Percentiles rank a stretch among this genome's conserved stretches.
Evolutionary conservation across 257 asterid genomes (phyloP).

Genomic region (Solanum sejunctum): DNA sequence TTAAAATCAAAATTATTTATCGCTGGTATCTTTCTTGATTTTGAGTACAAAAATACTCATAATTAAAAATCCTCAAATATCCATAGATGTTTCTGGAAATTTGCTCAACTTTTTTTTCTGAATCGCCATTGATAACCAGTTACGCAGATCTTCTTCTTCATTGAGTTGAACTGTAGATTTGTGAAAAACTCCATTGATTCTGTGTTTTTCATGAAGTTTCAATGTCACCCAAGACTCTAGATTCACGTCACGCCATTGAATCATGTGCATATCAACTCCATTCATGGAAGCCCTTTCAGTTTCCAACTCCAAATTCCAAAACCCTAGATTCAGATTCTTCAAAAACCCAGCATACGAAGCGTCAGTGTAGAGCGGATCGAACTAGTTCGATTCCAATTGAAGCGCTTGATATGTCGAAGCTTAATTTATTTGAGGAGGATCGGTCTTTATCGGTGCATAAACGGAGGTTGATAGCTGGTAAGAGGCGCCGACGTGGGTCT

Average conservation of each 20-base stretch:
- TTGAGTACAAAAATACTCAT: no score
- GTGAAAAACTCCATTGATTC: neutral
- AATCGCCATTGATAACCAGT: neutral
- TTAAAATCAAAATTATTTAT: no score
- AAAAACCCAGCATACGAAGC: conserved; percentile 41
- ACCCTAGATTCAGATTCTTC: conserved; percentile 44
- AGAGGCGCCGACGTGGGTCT: conserved; percentile 77
- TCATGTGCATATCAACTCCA: conserved; percentile 42
- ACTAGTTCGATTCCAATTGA: conserved; percentile 56
- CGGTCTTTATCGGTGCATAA: conserved; percentile 27
- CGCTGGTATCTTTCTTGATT: no score
- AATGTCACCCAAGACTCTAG: conserved; percentile 48
- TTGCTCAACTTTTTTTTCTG: no score
- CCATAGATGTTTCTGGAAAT: no score
- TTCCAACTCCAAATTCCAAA: conserved; percentile 25
- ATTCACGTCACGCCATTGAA: conserved; percentile 53
- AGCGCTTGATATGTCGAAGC: conserved; percentile 74
- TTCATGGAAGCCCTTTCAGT: conserved; percentile 39
- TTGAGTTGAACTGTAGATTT: neutral
- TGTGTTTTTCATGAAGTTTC: neutral
- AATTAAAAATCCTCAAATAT: no score
- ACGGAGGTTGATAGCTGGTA: conserved; percentile 54
- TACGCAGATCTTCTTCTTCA: neutral
- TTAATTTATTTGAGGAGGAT: conserved; percentile 74
- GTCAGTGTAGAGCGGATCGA: conserved; percentile 79